A percentile compares a stretch with the other conserved stretches of the same genome.
phyloP scores from a whole-genome alignment of 257 asterid species.

The Nicotiana undulata region DNA sequence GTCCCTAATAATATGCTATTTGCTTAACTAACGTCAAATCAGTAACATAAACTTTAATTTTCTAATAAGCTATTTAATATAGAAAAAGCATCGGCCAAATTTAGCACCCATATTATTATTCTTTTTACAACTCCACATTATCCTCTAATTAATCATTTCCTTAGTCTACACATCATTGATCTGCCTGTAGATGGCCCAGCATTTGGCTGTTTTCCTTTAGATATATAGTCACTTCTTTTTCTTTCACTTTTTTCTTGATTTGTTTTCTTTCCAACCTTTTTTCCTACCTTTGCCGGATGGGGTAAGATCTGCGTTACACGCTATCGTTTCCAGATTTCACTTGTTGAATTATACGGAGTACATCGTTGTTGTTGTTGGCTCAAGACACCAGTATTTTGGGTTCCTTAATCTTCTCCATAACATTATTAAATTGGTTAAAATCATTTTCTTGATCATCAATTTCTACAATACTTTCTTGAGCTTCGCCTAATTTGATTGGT shows the following conservation, averaged over 20 bases:
- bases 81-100: conserved; percentile 36
- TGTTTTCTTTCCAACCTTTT: conserved; percentile 2
- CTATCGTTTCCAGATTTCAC: too few species aligned
- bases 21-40: conserved; percentile 27
- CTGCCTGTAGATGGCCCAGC: conserved; percentile 44
- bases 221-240: conserved; percentile 30
- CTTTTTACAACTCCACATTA: conserved; percentile 18
- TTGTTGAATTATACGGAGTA: too few species aligned
- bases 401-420: neutral
- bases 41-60: neutral
- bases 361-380: neutral
- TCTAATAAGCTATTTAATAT: conserved; percentile 20
- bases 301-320: too few species aligned
- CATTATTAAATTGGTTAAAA: neutral
- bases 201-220: conserved; percentile 34
- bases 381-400: neutral
- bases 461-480: neutral
- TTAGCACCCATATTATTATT: conserved; percentile 37
- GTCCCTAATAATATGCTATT: conserved; percentile 38
- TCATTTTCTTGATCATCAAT: neutral
- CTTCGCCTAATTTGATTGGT: neutral
- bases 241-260: neutral
- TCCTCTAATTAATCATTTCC: conserved; percentile 21
- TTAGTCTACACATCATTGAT: conserved; percentile 13
- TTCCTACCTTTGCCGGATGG: too few species aligned